Conservation (phyloP, 768 basidiomycete species). For the Phaeotremella skinneri region DNA sequence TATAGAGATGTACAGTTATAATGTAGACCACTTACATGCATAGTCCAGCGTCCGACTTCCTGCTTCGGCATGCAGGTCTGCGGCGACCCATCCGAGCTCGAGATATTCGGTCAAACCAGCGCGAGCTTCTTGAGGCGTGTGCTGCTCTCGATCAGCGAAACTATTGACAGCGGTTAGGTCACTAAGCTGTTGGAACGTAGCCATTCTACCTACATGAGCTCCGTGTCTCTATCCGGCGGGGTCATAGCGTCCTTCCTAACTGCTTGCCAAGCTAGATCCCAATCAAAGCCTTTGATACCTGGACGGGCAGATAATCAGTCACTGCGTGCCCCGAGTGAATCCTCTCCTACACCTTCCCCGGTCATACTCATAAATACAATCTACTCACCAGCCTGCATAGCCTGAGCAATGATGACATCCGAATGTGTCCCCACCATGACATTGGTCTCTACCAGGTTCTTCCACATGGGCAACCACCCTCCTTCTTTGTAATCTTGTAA, state of each 20-base stretch:
- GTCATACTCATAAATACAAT: no score
- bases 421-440: slow-evolving; percentile 84
- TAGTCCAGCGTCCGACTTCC: slow-evolving; percentile 76
- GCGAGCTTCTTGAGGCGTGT: slow-evolving; percentile 61
- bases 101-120: slow-evolving; percentile 73
- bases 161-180: slow-evolving; percentile 51
- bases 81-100: slow-evolving; percentile 70
- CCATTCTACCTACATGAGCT: slow-evolving; percentile 58
- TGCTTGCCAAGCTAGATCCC: slow-evolving; percentile 66
- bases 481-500: slow-evolving; percentile 70
- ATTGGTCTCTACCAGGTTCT: slow-evolving; percentile 79
- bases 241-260: slow-evolving; percentile 71
- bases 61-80: slow-evolving; percentile 74
- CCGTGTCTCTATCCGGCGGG: slow-evolving; percentile 37
- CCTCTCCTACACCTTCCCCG: no score
- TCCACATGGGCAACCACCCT: slow-evolving; percentile 89
- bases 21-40: slow-evolving; percentile 59
- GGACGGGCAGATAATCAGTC: no score
- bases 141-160: slow-evolving; percentile 69
- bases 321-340: no score
- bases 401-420: slow-evolving; percentile 35
- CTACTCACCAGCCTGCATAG: slow-evolving; percentile 32
- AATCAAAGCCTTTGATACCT: slow-evolving; percentile 64
- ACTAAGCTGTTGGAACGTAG: not conserved
- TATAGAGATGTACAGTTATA: not conserved